phyloP scores from a whole-genome alignment of 2,329 filamentous ascomycete genomes.

The Botryotinia globosa region DNA sequence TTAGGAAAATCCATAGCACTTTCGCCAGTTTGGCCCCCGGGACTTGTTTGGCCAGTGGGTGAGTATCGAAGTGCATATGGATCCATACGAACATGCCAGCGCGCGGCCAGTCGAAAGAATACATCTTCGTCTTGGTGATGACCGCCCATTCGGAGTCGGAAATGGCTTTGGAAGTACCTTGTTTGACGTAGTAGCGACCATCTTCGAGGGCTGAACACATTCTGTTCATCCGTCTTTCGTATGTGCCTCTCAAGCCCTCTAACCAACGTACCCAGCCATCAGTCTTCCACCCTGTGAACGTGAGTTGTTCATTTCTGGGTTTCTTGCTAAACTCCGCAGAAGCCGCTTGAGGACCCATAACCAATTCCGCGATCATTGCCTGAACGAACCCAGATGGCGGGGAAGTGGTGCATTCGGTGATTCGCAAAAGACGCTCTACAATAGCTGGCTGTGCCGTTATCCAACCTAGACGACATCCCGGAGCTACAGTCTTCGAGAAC shows the following conservation, averaged over 20 bases:
- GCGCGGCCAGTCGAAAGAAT: constrained; percentile 74
- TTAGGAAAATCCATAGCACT: constrained; percentile 71
- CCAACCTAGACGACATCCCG: constrained; percentile 87
- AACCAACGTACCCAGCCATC: constrained; percentile 92
- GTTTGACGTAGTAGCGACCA: constrained; percentile 62
- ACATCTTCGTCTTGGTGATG: constrained; percentile 70
- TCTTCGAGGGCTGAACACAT: constrained; percentile 76
- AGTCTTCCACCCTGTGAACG: constrained; percentile 66
- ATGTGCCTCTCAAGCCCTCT: constrained; percentile 75
- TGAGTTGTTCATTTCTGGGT: constrained; percentile 39
- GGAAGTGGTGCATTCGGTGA: constrained; percentile 75
- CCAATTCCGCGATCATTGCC: constrained; percentile 70
- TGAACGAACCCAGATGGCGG: constrained; percentile 90
- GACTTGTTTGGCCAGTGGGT: constrained; percentile 63
- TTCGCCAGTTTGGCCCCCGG: constrained; percentile 55
- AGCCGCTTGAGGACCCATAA: constrained; percentile 67
- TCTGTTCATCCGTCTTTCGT: constrained; percentile 77
- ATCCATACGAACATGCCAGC: constrained; percentile 95
- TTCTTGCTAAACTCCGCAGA: constrained; percentile 44
- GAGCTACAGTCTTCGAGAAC: constrained; percentile 89
- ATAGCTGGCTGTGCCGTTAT: constrained; percentile 79
- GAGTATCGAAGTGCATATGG: constrained; percentile 65
- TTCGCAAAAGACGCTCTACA: constrained; percentile 68
- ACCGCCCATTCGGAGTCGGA: constrained; percentile 72
- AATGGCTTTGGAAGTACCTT: constrained; percentile 50